phyloP scores from a whole-genome alignment of 768 basidiomycete species.

The Thelephora aurantiotincta region DNA sequence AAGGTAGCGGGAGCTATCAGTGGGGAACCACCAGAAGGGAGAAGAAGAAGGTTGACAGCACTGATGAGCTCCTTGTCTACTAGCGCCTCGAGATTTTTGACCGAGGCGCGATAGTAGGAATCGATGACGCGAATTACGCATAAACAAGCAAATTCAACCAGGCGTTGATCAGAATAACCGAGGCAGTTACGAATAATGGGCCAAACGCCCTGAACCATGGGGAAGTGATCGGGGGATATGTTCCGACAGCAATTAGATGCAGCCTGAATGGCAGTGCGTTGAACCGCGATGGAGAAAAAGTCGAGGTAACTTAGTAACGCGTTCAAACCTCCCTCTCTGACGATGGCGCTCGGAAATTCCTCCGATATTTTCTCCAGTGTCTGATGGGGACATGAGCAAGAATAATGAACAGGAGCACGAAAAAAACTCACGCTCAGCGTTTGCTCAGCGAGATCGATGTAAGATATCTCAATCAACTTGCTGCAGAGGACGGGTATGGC shows the following conservation, averaged over 20 bases:
- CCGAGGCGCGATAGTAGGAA: conserved; percentile 73
- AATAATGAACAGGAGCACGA: conserved; percentile 10
- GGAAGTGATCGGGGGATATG: conserved; percentile 77
- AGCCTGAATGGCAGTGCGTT: conserved; percentile 91
- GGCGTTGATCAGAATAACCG: conserved; percentile 82
- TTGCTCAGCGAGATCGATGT: conserved; percentile 97
- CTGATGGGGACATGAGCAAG: conserved; percentile 25
- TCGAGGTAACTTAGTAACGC: conserved; percentile 93
- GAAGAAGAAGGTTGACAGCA: conserved; percentile 74
- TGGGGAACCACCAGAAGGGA: conserved; percentile 78
- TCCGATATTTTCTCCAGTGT: conserved; percentile 98
- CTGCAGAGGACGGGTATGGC: conserved; percentile 95
- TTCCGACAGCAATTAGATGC: conserved; percentile 95
- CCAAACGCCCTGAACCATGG: conserved; percentile 82
- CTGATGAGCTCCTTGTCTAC: conserved; percentile 68
- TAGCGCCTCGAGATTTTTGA: conserved; percentile 76
- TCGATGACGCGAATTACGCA: conserved; percentile 93
- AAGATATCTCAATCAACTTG: conserved; percentile 93
- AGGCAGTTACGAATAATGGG: conserved; percentile 89
- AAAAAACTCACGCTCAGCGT: conserved; percentile 74
- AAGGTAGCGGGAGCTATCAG: conserved; percentile 79
- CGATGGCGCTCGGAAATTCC: conserved; percentile 91
- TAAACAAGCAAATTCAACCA: conserved; percentile 94
- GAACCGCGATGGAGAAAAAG: conserved; percentile 97
- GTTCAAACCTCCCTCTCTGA: conserved; percentile 87